Base-by-base conservation (phyloP, 768 basidiomycete genomes). In the Dacryopinax spathularia region DNA sequence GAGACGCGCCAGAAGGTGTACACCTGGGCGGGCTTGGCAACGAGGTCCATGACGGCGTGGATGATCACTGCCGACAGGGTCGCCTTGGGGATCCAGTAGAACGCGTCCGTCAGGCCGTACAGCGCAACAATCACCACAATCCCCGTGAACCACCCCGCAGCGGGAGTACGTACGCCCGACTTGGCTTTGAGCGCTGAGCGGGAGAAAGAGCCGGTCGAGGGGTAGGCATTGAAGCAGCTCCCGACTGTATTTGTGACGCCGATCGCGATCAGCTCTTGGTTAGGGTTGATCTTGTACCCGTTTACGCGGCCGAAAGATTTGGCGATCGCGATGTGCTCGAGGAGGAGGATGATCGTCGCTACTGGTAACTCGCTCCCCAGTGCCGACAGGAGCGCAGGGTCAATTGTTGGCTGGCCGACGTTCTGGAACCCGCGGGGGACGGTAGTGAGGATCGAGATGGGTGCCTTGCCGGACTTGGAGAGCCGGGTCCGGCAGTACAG, bases 241-340 rank as follows among this genome's bases (percentile, higher is more conserved):
- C 95, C 95, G 66, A 96, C 71, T 1, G 89, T 89, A 74, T 95
- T 95, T 18, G 92, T 89, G 20, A 98, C 91, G n/a, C 95, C 95
- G 68, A 99, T 97, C 39, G 95, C 93, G 68, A 97, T 89, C 60
- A 97, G 80, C 73, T 96, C 94, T 67, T 79, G 78, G 67, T 77
- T 77, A 10, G 77, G 77, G 67, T 77, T 73, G 70, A 80, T 79
- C 73, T 89, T 95, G 79, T 99, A 99, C 22, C 86, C 85, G 72
- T 98, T 98, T 67, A 97, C 72, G 67, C 96, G 87, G 61, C 93
- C 95, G 73, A 97, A 97, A 1, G 92, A 89, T 75, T 93, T 95
- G n/a, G 89, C 84, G 68, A 99, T 99, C 33, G 94, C 88, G 65
- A 98, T 97, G 75, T 99, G 96, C 73, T 97, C 95, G 60, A 97